Conservation (phyloP, 768 basidiomycete genomes). For the Flagelloscypha sp. region DNA sequence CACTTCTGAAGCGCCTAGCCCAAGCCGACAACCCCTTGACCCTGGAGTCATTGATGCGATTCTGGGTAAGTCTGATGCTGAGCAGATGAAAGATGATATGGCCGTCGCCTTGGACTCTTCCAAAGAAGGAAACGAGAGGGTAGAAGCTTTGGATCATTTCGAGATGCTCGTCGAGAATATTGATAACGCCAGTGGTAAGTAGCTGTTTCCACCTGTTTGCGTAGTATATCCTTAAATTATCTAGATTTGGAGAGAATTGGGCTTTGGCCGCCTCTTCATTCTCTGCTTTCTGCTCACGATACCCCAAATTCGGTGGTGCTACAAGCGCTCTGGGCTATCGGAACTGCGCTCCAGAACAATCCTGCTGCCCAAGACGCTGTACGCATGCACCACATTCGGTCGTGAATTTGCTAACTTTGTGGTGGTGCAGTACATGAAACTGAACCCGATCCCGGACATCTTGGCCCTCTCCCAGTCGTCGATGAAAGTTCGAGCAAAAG, state of each 20-base stretch:
- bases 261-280: conserved; percentile 73
- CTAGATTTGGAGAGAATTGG: conserved; percentile 67
- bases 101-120: conserved; percentile 50
- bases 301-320: conserved; percentile 54
- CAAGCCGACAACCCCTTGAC: conserved; percentile 49
- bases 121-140: conserved; percentile 46
- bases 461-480: conserved; percentile 42
- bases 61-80: conserved; percentile 76
- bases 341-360: conserved; percentile 87
- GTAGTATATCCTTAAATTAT: not conserved
- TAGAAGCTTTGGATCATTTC: conserved; percentile 71
- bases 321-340: conserved; percentile 77
- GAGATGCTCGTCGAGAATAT: conserved; percentile 91
- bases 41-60: conserved; percentile 81
- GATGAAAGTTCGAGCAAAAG: conserved; percentile 64
- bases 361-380: conserved; percentile 75
- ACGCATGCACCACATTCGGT: conserved; percentile 18
- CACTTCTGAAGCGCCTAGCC: conserved; percentile 23
- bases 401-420: not conserved
- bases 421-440: conserved; percentile 43
- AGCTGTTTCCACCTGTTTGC: conserved; percentile 4
- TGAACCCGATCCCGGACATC: conserved; percentile 59
- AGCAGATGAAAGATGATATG: conserved; percentile 77
- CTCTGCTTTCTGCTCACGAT: conserved; percentile 44
- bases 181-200: conserved; percentile 81